Conservation (phyloP, 345 rosid genomes). For the Brassica nigra region DNA sequence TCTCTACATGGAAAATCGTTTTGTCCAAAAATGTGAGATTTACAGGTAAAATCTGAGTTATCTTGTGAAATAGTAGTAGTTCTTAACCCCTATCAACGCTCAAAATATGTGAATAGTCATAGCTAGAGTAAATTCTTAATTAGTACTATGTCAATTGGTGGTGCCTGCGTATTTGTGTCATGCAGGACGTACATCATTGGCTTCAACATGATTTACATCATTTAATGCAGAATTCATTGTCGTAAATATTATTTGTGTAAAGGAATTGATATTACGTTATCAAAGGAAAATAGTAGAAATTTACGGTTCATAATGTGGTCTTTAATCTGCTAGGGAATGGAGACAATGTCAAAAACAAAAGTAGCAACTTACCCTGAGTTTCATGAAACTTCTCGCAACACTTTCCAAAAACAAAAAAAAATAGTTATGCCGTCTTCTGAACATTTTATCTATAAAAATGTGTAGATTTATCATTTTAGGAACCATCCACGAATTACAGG, state of each 20-base stretch:
- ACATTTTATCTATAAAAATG: background rate
- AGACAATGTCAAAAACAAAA: conserved; percentile 36
- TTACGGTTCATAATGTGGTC: background rate
- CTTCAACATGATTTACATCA: conserved; percentile 9
- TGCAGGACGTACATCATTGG: conserved; percentile 5
- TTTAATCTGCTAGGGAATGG: conserved; percentile 25
- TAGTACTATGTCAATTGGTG: background rate
- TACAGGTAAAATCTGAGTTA: background rate
- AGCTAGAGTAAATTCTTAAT: background rate
- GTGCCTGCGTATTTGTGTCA: conserved; percentile 19
- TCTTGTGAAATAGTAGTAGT: background rate
- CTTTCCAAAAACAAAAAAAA: conserved; percentile 39
- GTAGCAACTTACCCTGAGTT: conserved; percentile 38
- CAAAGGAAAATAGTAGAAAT: background rate
- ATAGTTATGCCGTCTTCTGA: conserved; percentile 28
- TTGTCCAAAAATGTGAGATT: background rate
- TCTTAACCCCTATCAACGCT: background rate
- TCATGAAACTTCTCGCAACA: conserved; percentile 39
- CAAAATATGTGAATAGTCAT: background rate
- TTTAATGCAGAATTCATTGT: background rate
- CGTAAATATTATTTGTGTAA: background rate
- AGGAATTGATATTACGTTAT: background rate
- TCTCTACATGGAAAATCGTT: background rate
- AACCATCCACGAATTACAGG: conserved; percentile 30
- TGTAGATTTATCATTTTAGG: conserved; percentile 14